Base-by-base conservation (phyloP, 2,329 filamentous ascomycete genomes). In the Botryotinia convoluta region DNA sequence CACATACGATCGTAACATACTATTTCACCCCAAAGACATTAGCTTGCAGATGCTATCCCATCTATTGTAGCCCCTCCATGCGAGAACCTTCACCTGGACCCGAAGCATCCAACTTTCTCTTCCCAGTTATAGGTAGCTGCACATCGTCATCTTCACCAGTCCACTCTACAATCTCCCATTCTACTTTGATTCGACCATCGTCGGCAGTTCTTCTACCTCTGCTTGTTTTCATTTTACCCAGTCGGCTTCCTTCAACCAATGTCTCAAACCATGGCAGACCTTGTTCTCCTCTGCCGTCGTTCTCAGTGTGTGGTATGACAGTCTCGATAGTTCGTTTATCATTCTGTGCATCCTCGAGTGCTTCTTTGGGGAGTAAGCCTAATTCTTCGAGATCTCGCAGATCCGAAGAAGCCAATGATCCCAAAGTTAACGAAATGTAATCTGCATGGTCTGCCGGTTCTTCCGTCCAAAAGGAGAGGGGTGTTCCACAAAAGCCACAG, bases 401-500 rank as follows among this genome's bases (percentile, higher is more conserved):
- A 79, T 96, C 93, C 72, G 93, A 89, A 9, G 87, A 87, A 54
- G 88, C 81, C 71, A 98, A 84, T 77, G 91, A 95, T 8, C 93
- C 93, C n/a, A 97, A 84, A 0, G 94, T 92, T 73, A 97, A 85
- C 74, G 90, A 91, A 83, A 98, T 94, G 80, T 88, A 95, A 12
- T 94, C 90, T 20, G 91, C 91, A 80, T 96, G 93, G 69, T 85
- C 86, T 0, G 82, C 84, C 0, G 92, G 92, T 37, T 88, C 83
- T 81, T 97, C 94, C 64, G 90, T 91, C 94, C 94, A 97, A 78
- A 91, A 93, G 0, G 91, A 92, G 71, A 98, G 84, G 20, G 93
- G 92, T 0, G 94, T 97, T 70, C 95, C 95, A 81, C 95, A 97
- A 84, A 92, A 97, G 37, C 95, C 95, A 83, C 95, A 98, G 82